A percentile compares a stretch with the other conserved stretches of the same genome.
These are phyloP conservation scores for Fusarium bulbicola DNA, from an alignment of 2,329 filamentous ascomycete genomes.

Conservation along the genomic window DNA sequence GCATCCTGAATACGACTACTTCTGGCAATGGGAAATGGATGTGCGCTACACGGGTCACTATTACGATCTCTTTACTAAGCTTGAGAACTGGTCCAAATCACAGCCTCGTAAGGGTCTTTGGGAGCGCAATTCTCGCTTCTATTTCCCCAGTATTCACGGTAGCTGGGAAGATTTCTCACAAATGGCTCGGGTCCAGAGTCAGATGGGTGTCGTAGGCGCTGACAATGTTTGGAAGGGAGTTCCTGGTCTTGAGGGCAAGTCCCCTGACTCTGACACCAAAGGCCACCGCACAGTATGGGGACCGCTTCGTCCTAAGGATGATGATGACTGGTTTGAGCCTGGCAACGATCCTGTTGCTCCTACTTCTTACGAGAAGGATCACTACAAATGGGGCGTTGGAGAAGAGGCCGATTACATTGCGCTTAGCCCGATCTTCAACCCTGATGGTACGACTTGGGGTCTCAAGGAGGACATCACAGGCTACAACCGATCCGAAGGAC, in stretches of 20 bases:
- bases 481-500: constrained; percentile 72
- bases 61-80: constrained; percentile 76
- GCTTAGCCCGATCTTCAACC: constrained; percentile 91
- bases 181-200: constrained; percentile 78
- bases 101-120: constrained; percentile 84
- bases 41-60: constrained; percentile 90
- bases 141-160: constrained; percentile 79
- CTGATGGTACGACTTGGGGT: constrained; percentile 85
- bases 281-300: constrained; percentile 78
- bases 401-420: constrained; percentile 94
- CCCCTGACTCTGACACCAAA: constrained; percentile 45
- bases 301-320: constrained; percentile 73
- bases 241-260: constrained; percentile 53
- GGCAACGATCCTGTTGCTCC: constrained; percentile 80
- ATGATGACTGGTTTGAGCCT: constrained; percentile 75
- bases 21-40: constrained; percentile 98
- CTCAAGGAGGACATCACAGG: constrained; percentile 85
- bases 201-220: constrained; percentile 71
- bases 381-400: constrained; percentile 85
- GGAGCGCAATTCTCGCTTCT: constrained; percentile 83
- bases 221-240: constrained; percentile 73
- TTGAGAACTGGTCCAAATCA: constrained; percentile 73
- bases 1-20: constrained; percentile 89
- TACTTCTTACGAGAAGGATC: constrained; percentile 76
- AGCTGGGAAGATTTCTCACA: constrained; percentile 80